phyloP scores from a whole-genome alignment of 768 basidiomycete genomes.

The Serpula lacrymans region DNA sequence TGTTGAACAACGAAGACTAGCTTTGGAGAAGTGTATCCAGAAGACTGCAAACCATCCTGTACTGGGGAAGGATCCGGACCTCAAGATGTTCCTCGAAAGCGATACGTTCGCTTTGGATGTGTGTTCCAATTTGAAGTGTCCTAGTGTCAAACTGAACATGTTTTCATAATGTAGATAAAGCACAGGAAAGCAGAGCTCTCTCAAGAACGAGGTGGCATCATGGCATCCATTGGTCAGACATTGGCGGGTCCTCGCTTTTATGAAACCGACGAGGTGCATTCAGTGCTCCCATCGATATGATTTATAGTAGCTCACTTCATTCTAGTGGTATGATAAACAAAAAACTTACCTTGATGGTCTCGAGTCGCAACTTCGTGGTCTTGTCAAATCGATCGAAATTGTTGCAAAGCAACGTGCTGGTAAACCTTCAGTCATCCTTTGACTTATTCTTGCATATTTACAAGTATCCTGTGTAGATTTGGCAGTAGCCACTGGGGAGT shows the following conservation, averaged over 20 bases:
- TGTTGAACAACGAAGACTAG: constrained; percentile 79
- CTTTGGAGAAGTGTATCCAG: constrained; percentile 85
- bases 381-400: constrained; percentile 82
- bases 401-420: constrained; percentile 83
- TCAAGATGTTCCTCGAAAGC: constrained; percentile 89
- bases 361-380: constrained; percentile 81
- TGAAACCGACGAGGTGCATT: constrained; percentile 79
- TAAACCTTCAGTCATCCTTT: constrained; percentile 24
- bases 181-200: constrained; percentile 77
- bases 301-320: constrained; percentile 2
- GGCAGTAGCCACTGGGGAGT: constrained; percentile 69
- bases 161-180: constrained; percentile 61
- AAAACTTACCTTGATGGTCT: constrained; percentile 83
- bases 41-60: constrained; percentile 94
- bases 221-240: constrained; percentile 80
- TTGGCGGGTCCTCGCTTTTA: constrained; percentile 78
- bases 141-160: too few relatives aligned
- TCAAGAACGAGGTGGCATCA: constrained; percentile 76
- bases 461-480: constrained; percentile 48
- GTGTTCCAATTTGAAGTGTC: constrained; percentile 33
- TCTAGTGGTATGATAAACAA: constrained; percentile 91
- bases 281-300: neutral
- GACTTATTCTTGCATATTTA: neutral
- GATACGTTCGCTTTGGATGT: constrained; percentile 91
- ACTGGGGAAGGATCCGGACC: constrained; percentile 80